Evolutionary conservation across 2,329 filamentous ascomycete species (phyloP).

Genomic region (Colletotrichum neosansevieriae): DNA sequence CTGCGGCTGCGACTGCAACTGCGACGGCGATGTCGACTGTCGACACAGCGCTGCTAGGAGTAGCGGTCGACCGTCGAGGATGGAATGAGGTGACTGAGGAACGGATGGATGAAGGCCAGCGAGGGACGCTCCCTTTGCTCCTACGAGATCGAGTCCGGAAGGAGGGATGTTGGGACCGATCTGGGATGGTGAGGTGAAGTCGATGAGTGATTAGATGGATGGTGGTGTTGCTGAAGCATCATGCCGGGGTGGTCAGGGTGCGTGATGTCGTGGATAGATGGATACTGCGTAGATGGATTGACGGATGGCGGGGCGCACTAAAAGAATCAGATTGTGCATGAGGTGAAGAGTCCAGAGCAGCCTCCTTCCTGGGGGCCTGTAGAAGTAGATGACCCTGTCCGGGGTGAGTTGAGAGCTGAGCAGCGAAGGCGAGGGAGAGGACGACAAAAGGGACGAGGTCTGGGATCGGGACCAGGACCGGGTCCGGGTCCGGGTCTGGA

Average conservation of each 20-base stretch:
- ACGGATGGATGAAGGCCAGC: background rate
- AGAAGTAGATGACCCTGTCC: background rate
- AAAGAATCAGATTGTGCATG: constrained; percentile 21
- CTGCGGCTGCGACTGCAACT: background rate
- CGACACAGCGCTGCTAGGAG: no score
- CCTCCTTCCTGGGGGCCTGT: constrained; percentile 3
- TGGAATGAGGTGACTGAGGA: background rate
- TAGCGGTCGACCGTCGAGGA: no score
- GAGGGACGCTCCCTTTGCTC: background rate
- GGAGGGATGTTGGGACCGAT: constrained; percentile 13
- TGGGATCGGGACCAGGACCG: constrained; percentile 33
- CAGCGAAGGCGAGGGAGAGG: background rate
- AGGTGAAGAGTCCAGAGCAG: constrained; percentile 19
- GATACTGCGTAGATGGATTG: constrained; percentile 14
- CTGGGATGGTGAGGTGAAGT: constrained; percentile 14
- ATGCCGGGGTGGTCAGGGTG: constrained; percentile 19
- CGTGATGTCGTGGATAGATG: constrained; percentile 19
- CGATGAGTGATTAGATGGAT: background rate
- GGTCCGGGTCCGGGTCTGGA: constrained; percentile 12
- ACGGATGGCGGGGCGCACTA: constrained; percentile 9
- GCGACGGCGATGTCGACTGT: background rate
- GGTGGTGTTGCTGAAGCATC: constrained; percentile 10
- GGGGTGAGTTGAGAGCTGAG: background rate
- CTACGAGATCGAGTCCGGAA: background rate
- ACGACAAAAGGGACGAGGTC: background rate